A percentile compares a stretch with the other conserved stretches of the same genome.
phyloP scores from a whole-genome alignment of 768 basidiomycete species.

The Phallus indusiatus region DNA sequence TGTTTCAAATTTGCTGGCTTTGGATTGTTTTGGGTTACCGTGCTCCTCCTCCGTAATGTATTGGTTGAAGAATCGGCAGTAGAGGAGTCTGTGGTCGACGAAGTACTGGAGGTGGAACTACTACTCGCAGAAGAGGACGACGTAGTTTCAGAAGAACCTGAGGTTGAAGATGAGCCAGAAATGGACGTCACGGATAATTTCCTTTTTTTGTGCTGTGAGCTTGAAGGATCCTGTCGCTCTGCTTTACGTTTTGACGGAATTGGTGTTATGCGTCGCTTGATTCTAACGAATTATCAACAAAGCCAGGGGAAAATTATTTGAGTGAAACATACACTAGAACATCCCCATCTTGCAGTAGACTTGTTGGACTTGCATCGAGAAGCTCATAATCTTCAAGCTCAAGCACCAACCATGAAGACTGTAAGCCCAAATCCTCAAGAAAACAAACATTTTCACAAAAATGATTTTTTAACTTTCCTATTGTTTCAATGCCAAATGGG shows the following conservation, averaged over 20 bases:
- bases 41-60: not conserved
- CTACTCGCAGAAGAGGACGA: constrained; percentile 15
- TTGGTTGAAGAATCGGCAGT: not conserved
- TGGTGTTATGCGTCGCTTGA: not conserved
- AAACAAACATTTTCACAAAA: not conserved
- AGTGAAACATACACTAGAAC: not conserved
- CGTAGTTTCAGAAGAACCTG: constrained; percentile 14
- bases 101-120: constrained; percentile 17
- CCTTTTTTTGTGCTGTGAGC: not conserved
- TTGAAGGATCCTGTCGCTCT: not conserved
- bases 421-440: not conserved
- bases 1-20: not conserved
- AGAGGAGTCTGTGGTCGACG: constrained; percentile 9
- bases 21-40: not conserved
- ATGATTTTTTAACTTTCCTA: not conserved
- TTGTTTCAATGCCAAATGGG: not conserved
- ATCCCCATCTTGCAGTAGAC: not conserved
- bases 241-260: not conserved
- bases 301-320: not conserved
- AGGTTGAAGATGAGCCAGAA: constrained; percentile 23
- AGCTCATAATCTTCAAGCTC: constrained; percentile 7
- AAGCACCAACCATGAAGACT: not conserved
- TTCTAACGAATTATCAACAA: not conserved
- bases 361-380: not conserved
- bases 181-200: constrained; percentile 16